Evolutionary conservation across 192 early-diverging fungal genomes (phyloP), one percentile per base, ranked within the genome.

Genomic region (Podila epicladia): DNA sequence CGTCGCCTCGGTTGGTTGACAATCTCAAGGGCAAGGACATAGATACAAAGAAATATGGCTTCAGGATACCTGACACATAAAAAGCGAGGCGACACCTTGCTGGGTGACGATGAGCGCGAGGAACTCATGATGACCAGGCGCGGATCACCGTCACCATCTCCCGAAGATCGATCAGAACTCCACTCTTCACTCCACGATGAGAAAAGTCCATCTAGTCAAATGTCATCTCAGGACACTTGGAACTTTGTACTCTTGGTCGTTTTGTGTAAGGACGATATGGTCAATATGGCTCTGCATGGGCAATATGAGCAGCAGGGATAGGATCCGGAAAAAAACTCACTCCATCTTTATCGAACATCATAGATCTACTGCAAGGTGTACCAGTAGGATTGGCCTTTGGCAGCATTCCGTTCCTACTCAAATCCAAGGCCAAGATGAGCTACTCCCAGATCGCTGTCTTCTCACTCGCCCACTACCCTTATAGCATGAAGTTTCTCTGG

Each of bases 401-500:
- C 38, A 94, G 92, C 31, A 91, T 99, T 37, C 97, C 97, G 24
- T 99, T 97, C 73, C 76, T 99, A 48, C 91, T 99, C 48, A 55
- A 55, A 22, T 55, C 53, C 53, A 99, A 99, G 85, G 90, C 92
- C 24, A 95, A 95, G 72, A 88, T 99, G 50, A 93, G 93, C 53
- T 99, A 94, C 73, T 88, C 90, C 32, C 93, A 99, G 76, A 92
- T 99, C 49, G 98, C 94, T 3, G 72, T 98, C 61, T 98, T 99
- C 71, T 95, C 97, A 37, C 85, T 99, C 51, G 94, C 97, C 2
- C 91, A 93, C 17, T 99, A 97, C 82, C 98, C 98, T 13, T 99
- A 99, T 83, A 96, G 95, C 51, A 91, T 99, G 50, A 99, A 99
- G 86, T 91, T 99, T 28, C 87, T 99, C 35, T 99, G 97, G 97